phyloP scores from a whole-genome alignment of 1,139 yeast species.

The Yamadazyma siamensis region DNA sequence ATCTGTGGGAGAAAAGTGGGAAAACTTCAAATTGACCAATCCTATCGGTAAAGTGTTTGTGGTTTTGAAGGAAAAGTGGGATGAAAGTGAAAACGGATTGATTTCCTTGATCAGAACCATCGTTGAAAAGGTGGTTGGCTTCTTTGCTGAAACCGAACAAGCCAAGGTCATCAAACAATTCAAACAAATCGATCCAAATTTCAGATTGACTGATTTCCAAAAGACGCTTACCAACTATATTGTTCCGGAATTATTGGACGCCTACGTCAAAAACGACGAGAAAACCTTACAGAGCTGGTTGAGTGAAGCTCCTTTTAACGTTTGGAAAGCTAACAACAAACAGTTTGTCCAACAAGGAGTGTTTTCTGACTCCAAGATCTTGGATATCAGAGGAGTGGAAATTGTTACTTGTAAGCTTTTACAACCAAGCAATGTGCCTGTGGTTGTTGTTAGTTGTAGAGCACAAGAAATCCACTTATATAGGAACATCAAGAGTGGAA shows the following conservation, averaged over 20 bases:
- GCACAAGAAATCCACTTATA: slow-evolving; percentile 94
- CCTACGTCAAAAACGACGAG: slow-evolving; percentile 90
- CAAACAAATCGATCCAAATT: slow-evolving; percentile 86
- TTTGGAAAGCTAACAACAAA: slow-evolving; percentile 91
- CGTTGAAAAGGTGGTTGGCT: slow-evolving; percentile 75
- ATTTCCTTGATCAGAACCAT: slow-evolving; percentile 79
- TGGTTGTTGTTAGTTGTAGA: slow-evolving; percentile 89
- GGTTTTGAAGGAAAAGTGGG: slow-evolving; percentile 72
- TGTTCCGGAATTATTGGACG: slow-evolving; percentile 93
- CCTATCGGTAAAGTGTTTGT: slow-evolving; percentile 66
- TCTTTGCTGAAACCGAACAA: slow-evolving; percentile 94
- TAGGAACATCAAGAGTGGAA: slow-evolving; percentile 88
- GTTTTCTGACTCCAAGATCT: slow-evolving; percentile 85
- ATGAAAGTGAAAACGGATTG: slow-evolving; percentile 92
- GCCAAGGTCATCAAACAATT: slow-evolving; percentile 87
- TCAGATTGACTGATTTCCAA: slow-evolving; percentile 76
- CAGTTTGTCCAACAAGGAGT: slow-evolving; percentile 90
- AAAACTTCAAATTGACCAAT: slow-evolving; percentile 63
- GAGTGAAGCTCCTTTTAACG: slow-evolving; percentile 94
- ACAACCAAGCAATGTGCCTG: slow-evolving; percentile 92
- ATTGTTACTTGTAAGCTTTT: slow-evolving; percentile 83
- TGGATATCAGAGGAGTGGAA: slow-evolving; percentile 95
- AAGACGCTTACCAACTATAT: slow-evolving; percentile 87
- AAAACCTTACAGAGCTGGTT: slow-evolving; percentile 83
- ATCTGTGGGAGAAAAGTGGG: slow-evolving; percentile 65